Base-by-base conservation (phyloP, 2,329 filamentous ascomycete genomes). In the Fusarium chaquense region DNA sequence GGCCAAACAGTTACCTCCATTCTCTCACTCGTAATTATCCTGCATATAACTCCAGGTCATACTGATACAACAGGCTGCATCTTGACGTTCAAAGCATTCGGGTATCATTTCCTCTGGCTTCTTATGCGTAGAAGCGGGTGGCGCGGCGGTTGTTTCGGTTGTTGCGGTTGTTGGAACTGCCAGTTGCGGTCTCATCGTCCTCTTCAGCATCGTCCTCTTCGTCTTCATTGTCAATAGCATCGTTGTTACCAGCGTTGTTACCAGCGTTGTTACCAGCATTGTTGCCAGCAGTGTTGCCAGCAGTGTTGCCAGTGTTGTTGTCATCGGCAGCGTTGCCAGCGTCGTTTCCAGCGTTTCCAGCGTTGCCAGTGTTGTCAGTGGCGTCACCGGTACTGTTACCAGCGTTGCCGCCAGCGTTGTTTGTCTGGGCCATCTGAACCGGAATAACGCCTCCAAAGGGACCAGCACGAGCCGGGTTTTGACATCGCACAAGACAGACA, bases 401-500 rank as follows among this genome's bases (percentile, higher is more conserved):
- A 2, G 7, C 6, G 13, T 16, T 55, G 24, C 6, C 9, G 8
- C 33, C 33, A 35, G 7, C 28, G 4, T 30, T 30, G 10, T 41
- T 41, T 47, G 22, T 4, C 2, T 28, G 20, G 0, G 20, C 59
- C 58, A 63, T 36, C 12, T 63, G 60, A 0, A 63, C 60, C 0
- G 60, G 60, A 7, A 63, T 9, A 1, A 63, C 60, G 28, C 60
- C 60, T 3, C 60, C 60, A 2, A 63, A 63, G 0, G 60, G 60
- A 16, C 60, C 60, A 2, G 60, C 60, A 0, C 60, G 58, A 18
- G 60, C 60, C 0, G 60, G 60, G 24, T 63, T 63, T 3, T 63
- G 60, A 6, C 60, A 63, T 7, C 60, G 58, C 3, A 63, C 60
- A 63, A 63, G 60, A 5, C 60, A 63, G 2, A 63, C 35, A 4